Evolutionary conservation across 805 yeast genomes (phyloP).

Genomic region (Komagataella ulmi): DNA sequence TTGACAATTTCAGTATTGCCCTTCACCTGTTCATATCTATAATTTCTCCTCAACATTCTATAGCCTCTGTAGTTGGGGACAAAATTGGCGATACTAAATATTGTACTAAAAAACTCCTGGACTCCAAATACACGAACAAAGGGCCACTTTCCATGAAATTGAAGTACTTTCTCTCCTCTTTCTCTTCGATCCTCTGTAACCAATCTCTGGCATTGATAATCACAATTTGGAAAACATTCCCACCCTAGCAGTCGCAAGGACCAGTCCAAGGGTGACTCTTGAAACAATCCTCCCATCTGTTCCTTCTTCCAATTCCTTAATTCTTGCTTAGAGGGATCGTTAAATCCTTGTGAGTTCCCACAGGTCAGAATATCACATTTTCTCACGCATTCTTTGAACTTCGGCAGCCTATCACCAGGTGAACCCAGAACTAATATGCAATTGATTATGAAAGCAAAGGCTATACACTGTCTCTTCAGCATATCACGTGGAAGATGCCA

Average conservation of each 20-base stretch:
- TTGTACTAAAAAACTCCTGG: constrained; percentile 72
- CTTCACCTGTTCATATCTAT: constrained; percentile 5
- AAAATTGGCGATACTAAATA: constrained; percentile 66
- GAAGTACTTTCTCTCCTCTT: constrained; percentile 43
- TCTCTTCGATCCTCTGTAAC: constrained; percentile 43
- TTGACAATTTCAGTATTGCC: constrained; percentile 12
- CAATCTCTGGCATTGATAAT: constrained; percentile 80
- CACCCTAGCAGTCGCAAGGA: constrained; percentile 41
- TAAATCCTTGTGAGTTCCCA: constrained; percentile 14
- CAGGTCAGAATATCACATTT: constrained; percentile 31
- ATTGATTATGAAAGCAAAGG: not conserved
- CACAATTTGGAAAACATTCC: constrained; percentile 76
- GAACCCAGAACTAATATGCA: constrained; percentile 22
- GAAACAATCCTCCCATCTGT: constrained; percentile 23
- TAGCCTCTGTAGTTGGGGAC: constrained; percentile 47
- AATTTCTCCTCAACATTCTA: constrained; percentile 15
- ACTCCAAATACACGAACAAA: constrained; percentile 63
- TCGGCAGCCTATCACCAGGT: constrained; percentile 47
- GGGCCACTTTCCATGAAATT: constrained; percentile 98
- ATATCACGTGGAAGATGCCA: not conserved
- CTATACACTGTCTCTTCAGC: not conserved
- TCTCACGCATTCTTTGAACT: constrained; percentile 38
- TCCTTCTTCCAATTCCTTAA: constrained; percentile 10
- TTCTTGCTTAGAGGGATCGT: constrained; percentile 8
- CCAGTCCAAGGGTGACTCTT: constrained; percentile 23